Conservation (phyloP, 805 yeast species). For the Metschnikowia sp. region DNA sequence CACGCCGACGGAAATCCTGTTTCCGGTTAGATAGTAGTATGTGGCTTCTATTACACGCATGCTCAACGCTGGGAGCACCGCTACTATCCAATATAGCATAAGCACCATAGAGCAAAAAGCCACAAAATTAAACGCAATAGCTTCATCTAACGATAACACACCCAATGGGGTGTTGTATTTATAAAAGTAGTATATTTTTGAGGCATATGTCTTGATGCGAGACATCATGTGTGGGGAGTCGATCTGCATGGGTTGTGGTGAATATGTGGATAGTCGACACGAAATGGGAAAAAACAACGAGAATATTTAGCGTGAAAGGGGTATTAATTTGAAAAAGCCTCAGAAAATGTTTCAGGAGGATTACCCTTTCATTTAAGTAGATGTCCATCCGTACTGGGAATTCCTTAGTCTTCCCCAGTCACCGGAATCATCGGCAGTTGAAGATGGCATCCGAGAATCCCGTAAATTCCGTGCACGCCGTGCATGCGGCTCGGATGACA, state of each 20-base stretch:
- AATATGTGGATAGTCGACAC: too few relatives aligned
- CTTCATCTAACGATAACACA: constrained; percentile 25
- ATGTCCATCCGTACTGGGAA: too few relatives aligned
- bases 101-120: constrained; percentile 12
- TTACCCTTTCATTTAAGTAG: too few relatives aligned
- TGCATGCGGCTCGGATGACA: not conserved
- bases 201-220: not conserved
- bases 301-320: too few relatives aligned
- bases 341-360: too few relatives aligned
- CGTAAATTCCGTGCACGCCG: not conserved
- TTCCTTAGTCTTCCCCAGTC: too few relatives aligned
- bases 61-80: constrained; percentile 12
- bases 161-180: constrained; percentile 28
- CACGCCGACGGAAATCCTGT: constrained; percentile 9
- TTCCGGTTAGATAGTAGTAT: constrained; percentile 20
- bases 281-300: too few relatives aligned
- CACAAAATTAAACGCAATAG: constrained; percentile 19
- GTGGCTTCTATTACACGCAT: constrained; percentile 11
- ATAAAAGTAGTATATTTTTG: constrained; percentile 19
- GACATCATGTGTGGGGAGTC: not conserved
- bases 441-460: not conserved
- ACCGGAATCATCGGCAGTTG: not conserved
- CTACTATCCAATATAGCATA: constrained; percentile 16
- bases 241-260: not conserved
- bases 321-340: too few relatives aligned